Conservation (phyloP, 225 moss, liverwort and hornwort genomes). For the Thuidium tamariscinum region DNA sequence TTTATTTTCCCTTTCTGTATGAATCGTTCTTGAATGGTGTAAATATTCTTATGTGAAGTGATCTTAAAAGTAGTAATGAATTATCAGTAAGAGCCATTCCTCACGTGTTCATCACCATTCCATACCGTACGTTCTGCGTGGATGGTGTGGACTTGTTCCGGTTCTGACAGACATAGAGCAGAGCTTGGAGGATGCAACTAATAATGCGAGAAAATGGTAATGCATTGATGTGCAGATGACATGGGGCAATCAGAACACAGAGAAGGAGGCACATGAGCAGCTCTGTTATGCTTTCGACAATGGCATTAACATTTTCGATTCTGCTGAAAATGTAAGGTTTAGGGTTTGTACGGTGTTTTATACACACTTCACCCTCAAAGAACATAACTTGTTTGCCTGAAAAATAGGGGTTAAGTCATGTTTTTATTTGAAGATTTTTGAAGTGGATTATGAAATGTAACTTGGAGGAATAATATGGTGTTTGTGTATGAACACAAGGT, state of each 20-base stretch:
- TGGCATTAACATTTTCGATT: constrained; percentile 81
- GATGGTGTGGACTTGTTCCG: not conserved
- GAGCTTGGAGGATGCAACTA: not conserved
- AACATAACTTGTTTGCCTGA: not conserved
- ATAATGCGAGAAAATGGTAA: not conserved
- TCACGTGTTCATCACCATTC: not conserved
- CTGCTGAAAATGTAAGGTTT: constrained; percentile 57
- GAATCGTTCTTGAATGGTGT: not conserved
- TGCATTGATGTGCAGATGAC: constrained; percentile 67
- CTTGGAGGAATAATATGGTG: not conserved
- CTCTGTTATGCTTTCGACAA: constrained; percentile 81
- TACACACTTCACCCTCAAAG: no score
- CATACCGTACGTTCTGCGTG: not conserved
- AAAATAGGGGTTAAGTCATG: not conserved
- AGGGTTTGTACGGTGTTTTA: not conserved
- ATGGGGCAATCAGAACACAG: constrained; percentile 87
- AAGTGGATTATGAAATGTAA: not conserved
- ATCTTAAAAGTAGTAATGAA: not conserved
- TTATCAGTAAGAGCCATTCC: not conserved
- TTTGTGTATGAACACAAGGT: not conserved
- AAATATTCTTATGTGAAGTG: not conserved
- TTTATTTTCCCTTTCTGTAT: not conserved
- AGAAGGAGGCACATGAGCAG: constrained; percentile 90
- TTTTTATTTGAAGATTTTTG: not conserved
- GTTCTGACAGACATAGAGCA: not conserved